Base-by-base conservation (phyloP, 2,329 filamentous ascomycete genomes). In the Microascus cirrosus region DNA sequence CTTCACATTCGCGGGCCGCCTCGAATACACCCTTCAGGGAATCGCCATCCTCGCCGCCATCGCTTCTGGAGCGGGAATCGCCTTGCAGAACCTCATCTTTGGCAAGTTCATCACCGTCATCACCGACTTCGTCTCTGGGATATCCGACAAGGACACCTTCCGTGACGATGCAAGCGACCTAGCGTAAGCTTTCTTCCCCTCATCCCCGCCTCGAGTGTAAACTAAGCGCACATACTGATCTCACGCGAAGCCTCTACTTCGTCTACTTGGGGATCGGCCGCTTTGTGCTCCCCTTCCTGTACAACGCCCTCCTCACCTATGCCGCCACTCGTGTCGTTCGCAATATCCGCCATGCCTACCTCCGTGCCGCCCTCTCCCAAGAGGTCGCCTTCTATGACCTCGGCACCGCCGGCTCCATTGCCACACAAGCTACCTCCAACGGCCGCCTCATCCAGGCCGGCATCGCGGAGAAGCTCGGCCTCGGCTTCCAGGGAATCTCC, bases 71-170 rank as follows among this genome's bases (percentile, higher is more conserved):
- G 66, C 69, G 1, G 72, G 66, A 32, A 68, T 73, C 34, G 69
- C 72, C 11, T 62, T 83, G 36, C 83, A 85, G 79, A 80, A 82
- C 42, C 70, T 85, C 45, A 71, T 84, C 7, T 82, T 84, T 65
- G 81, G 81, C 62, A 68, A 69, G 42, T 74, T 79, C 36, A 75
- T 83, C 53, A 78, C 78, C 8, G 70, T 75, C 10, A 84, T 85
- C 62, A 81, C 77, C 56, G 68, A 71, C n/a, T 86, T 84, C 65
- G 79, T 79, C 58, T 69, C 70, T 0, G 75, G 75, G 15, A 54
- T 67, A 25, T 63, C 74, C 10, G 71, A 73, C 2, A 71, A 77
- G 22, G 70, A 69, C 1, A 65, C 74, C 8, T 85, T 84, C 64
- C 74, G 77, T 55, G 63, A 69, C 2, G 66, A 75, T n/a, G 73